Conservation (phyloP, 495 filamentous ascomycete species). For the Jackrogersella minutella region DNA sequence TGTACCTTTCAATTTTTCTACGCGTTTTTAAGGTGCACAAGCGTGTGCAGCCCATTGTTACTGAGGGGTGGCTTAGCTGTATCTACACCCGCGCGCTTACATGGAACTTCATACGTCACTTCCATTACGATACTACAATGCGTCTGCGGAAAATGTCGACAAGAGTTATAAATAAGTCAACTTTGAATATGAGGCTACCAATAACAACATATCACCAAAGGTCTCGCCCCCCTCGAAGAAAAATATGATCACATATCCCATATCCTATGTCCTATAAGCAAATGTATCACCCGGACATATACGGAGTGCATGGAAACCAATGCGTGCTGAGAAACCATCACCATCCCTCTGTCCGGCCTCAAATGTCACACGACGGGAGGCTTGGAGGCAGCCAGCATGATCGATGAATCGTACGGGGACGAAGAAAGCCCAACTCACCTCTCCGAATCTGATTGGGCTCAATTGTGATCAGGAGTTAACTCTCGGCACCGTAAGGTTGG, state of each 20-base stretch:
- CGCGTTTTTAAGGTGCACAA: too few species aligned
- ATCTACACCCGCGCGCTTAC: constrained; percentile 22
- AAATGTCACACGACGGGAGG: constrained; percentile 25
- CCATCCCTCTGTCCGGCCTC: constrained; percentile 7
- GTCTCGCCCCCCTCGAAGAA: constrained; percentile 4
- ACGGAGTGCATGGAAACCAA: constrained; percentile 14
- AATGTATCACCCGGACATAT: constrained; percentile 28
- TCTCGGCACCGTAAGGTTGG: constrained; percentile 8
- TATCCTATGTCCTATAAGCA: constrained; percentile 15
- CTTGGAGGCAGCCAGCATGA: constrained; percentile 21
- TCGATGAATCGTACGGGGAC: constrained; percentile 23
- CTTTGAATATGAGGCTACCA: constrained; percentile 37
- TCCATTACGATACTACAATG: constrained; percentile 7
- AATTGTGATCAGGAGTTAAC: background rate
- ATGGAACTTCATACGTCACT: constrained; percentile 18
- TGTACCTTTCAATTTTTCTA: background rate
- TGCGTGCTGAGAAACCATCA: constrained; percentile 3
- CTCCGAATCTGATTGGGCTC: constrained; percentile 16
- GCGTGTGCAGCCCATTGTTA: too few species aligned
- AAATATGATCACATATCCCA: background rate
- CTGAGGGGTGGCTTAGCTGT: constrained; percentile 33
- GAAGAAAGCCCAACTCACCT: constrained; percentile 23
- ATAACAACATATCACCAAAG: constrained; percentile 7
- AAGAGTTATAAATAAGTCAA: constrained; percentile 5
- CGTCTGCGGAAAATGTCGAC: constrained; percentile 7